These are phyloP conservation scores for Gracilaria vermiculophylla DNA, from an alignment of 23 red algal genomes.

Conservation along the genomic window DNA sequence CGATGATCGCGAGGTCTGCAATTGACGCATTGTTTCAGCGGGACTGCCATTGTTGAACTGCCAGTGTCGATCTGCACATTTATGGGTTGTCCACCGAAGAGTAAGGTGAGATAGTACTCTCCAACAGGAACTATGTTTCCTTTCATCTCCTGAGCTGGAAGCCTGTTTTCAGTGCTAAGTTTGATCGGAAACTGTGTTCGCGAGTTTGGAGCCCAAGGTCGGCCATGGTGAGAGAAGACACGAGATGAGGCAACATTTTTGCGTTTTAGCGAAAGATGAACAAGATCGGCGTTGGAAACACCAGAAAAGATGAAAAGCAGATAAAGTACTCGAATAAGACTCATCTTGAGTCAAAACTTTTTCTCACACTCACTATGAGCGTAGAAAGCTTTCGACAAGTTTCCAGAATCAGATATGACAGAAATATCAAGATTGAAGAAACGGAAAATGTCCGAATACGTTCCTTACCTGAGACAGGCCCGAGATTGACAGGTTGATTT, in stretches of 20 bases:
- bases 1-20: conserved; percentile 63
- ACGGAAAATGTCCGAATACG: too few relatives aligned
- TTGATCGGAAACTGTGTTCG: neutral
- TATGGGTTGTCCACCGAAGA: conserved; percentile 70
- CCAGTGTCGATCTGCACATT: conserved; percentile 96
- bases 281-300: neutral
- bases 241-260: conserved; percentile 15
- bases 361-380: too few relatives aligned
- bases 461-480: too few relatives aligned
- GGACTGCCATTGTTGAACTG: conserved; percentile 81
- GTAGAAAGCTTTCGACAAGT: too few relatives aligned
- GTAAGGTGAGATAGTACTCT: conserved; percentile 81
- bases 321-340: neutral
- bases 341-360: neutral
- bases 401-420: too few relatives aligned
- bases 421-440: too few relatives aligned
- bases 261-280: conserved; percentile 10
- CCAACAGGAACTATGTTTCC: conserved; percentile 76
- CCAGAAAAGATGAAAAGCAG: neutral
- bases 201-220: conserved; percentile 15
- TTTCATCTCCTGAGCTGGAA: conserved; percentile 42
- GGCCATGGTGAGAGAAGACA: conserved; percentile 1
- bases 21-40: conserved; percentile 53
- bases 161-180: neutral
- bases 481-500: too few relatives aligned